Base-by-base conservation (phyloP, 345 rosid genomes). In the Arabis alpina region DNA sequence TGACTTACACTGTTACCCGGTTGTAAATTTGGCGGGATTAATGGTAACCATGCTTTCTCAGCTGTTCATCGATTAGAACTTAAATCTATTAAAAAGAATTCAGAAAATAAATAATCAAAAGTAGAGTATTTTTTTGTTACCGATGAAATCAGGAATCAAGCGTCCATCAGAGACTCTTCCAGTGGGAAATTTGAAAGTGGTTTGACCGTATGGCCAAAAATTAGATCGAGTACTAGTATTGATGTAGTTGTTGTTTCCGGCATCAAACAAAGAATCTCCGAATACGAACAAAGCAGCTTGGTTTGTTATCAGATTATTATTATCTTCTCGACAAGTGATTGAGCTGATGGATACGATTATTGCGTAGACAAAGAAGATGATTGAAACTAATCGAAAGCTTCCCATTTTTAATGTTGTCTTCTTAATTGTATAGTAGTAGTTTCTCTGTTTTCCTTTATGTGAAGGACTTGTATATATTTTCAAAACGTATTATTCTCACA, bases 261-360 rank as follows among this genome's bases (percentile, higher is more conserved):
- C 62, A 70, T 82, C 86, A 47, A 80, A 79, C 0, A 76, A 2
- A 3, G 89, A 87, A 54, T 85, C 92, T 28, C 86, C 87, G 2
- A 79, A 82, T 12, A 85, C 32, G 63, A 80, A 81, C 42, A 78
- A 61, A 10, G 85, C 81, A 5, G 64, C 70, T 15, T 76, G 77
- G 0, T 75, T 72, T 53, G 70, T 64, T 3, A 68, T 8, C 4
- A 59, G 66, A 53, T 15, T 39, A 1, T 14, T 50, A 0, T 34
- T 64, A 10, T 36, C 40, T 10, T 30, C 13, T 11, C 36, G 55
- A 54, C 72, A 51, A 39, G 23, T 65, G 10, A 57, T 68, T n/a
- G 27, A 27, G 11, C 40, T 47, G 10, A 53, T 44, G 2, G 10
- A 68, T 5, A 13, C 3, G n/a, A 32, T 42, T 32, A 45, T 45